Percentiles rank a stretch among this genome's conserved stretches.
These are phyloP conservation scores for Plasmodium falciparum DNA, from an alignment of 169 alveolate species.

Conservation along the genomic window DNA sequence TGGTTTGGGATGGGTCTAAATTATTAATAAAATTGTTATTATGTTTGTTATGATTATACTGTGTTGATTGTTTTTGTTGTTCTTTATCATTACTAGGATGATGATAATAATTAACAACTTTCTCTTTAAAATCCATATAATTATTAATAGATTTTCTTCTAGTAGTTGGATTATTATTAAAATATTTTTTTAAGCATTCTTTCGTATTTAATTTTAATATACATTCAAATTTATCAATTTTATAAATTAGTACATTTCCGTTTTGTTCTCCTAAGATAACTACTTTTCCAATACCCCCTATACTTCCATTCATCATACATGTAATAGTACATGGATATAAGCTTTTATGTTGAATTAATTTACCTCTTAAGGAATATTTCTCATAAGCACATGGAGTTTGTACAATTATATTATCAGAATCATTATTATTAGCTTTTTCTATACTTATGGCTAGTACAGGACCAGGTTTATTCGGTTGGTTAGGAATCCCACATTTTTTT, in stretches of 20 bases:
- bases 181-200: slow-evolving; percentile 37
- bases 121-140: slow-evolving; percentile 4
- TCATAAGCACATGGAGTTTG: slow-evolving; percentile 78
- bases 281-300: slow-evolving; percentile 85
- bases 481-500: slow-evolving; percentile 64
- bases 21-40: neutral
- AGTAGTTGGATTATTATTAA: neutral
- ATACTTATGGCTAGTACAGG: slow-evolving; percentile 71
- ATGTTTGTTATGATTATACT: neutral
- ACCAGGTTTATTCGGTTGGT: slow-evolving; percentile 76
- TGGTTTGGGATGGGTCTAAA: neutral
- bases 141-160: slow-evolving; percentile 11
- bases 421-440: slow-evolving; percentile 30
- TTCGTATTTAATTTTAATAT: slow-evolving; percentile 81
- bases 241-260: slow-evolving; percentile 81
- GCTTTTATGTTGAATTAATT: slow-evolving; percentile 81
- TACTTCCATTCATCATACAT: slow-evolving; percentile 81
- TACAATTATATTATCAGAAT: slow-evolving; percentile 23
- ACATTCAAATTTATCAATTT: slow-evolving; percentile 80
- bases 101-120: slow-evolving; percentile 1
- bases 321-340: slow-evolving; percentile 84
- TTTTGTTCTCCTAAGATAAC: slow-evolving; percentile 83
- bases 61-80: neutral
- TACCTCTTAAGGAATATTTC: slow-evolving; percentile 58
- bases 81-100: neutral